A percentile compares a stretch with the other conserved stretches of the same genome.
phyloP scores from a whole-genome alignment of 805 yeast genomes.

The Yamadazyma ubonensis region DNA sequence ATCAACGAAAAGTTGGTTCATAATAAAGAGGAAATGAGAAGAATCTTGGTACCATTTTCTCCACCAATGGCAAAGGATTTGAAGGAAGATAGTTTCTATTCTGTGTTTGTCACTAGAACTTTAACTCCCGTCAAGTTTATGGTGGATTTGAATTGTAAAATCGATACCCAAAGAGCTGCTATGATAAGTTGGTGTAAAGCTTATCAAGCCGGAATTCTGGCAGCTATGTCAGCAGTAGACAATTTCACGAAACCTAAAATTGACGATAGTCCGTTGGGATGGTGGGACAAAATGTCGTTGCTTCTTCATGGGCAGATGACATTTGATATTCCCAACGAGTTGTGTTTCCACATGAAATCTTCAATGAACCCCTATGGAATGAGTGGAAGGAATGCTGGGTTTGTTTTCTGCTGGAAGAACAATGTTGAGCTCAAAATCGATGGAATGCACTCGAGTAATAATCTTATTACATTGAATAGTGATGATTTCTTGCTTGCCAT shows the following conservation, averaged over 20 bases:
- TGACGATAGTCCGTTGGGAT: slow-evolving; percentile 46
- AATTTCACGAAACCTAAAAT: slow-evolving; percentile 46
- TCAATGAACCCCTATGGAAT: slow-evolving; percentile 58
- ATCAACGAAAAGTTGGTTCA: slow-evolving; percentile 56
- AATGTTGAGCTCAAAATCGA: slow-evolving; percentile 51
- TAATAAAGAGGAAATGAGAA: slow-evolving; percentile 44
- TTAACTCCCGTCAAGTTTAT: slow-evolving; percentile 60
- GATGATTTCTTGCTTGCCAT: slow-evolving; percentile 56
- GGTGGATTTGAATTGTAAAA: slow-evolving; percentile 47
- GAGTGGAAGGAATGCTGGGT: slow-evolving; percentile 58
- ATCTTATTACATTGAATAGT: slow-evolving; percentile 54
- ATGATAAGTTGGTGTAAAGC: slow-evolving; percentile 64
- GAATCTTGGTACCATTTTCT: slow-evolving; percentile 57
- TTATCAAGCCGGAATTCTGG: slow-evolving; percentile 56
- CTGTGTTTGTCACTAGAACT: slow-evolving; percentile 58
- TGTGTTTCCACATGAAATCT: slow-evolving; percentile 64
- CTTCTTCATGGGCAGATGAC: slow-evolving; percentile 52
- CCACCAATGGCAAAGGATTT: slow-evolving; percentile 42
- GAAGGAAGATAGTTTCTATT: slow-evolving; percentile 49
- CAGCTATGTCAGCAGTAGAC: slow-evolving; percentile 44
- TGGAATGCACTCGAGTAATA: slow-evolving; percentile 47
- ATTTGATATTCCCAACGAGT: slow-evolving; percentile 49
- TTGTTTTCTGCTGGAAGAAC: slow-evolving; percentile 64
- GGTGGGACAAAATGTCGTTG: slow-evolving; percentile 56
- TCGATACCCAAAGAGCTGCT: slow-evolving; percentile 48